Base-by-base conservation (phyloP, 108 stramenopile species). In the Cyclotella distinguenda region DNA sequence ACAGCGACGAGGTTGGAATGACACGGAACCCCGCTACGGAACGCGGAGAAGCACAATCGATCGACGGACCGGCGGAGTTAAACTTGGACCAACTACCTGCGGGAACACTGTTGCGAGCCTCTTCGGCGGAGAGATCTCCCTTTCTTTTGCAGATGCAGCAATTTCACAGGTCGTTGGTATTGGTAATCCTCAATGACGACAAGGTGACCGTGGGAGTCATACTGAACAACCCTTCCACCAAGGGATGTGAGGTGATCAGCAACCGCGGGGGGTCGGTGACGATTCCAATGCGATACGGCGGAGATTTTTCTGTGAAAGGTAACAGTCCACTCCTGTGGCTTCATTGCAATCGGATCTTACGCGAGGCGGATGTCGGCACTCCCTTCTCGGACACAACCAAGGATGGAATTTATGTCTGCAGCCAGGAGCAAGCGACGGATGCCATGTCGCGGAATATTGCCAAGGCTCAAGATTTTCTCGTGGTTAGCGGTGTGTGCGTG, bases 61-160 rank as follows among this genome's bases (percentile, higher is more conserved):
- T 27, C 2, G 46, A 48, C 12, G 62, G 63, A 45, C 34, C 72
- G 12, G 35, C 77, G 0, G 77, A 82, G 50, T 23, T 50, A 42
- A 36, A 51, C n/a, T 30, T 44, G 16, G 69, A 57, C 25, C 64
- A 59, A 0, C 21, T 64, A 18, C 32, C 33, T 32, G 53, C 72
- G 11, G 60, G 92, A 77, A 38, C 67, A 60, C 22, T 93, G 2
- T 66, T 89, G 10, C 70, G 88, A 9, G 77, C 82, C n/a, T 85
- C 83, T 16, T 70, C 80, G 27, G 72, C 72, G 1, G 74, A 77
- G 8, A 74, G 84, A 25, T 78, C 84, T 26, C 86, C 87, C 23
- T 88, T 88, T 58, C 56, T 90, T 7, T 68, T 90, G 48, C 70
- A 83, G n/a, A 73, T 84, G n/a, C 92, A 90, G 65, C 84, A 86